A percentile compares a stretch with the other conserved stretches of the same genome.
Evolutionary conservation across 371 early-diverging fungal species (phyloP).

Genomic region (Scutellospora calospora): DNA sequence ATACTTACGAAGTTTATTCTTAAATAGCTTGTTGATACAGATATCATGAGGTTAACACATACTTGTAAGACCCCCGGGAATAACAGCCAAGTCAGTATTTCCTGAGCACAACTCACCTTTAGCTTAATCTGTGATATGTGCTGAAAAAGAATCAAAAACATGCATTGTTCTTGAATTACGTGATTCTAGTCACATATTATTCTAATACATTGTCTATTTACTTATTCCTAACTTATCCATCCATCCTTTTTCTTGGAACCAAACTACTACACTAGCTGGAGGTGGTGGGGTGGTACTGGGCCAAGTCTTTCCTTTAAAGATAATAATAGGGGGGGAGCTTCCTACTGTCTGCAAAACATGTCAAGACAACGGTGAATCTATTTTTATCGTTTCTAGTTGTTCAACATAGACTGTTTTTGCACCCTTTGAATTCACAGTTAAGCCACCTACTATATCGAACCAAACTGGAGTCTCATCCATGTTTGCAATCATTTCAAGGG

Average conservation of each 20-base stretch:
- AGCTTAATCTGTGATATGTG: neutral
- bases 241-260: neutral
- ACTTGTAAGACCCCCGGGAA: neutral
- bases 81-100: neutral
- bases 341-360: constrained; percentile 4
- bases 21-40: too few species aligned
- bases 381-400: constrained; percentile 17
- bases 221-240: neutral
- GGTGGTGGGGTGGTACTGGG: neutral
- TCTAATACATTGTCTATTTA: neutral
- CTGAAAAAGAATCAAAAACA: constrained; percentile 25
- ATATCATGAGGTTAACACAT: too few species aligned
- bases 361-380: neutral
- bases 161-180: neutral
- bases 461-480: constrained; percentile 38
- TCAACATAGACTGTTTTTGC: constrained; percentile 7
- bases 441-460: constrained; percentile 17
- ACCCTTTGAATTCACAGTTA: neutral
- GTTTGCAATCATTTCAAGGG: constrained; percentile 12
- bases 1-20: too few species aligned
- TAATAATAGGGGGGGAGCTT: neutral
- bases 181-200: neutral
- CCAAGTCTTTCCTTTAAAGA: neutral
- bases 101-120: neutral
- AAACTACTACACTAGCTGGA: neutral